These are phyloP conservation scores for Trichaptum fuscoviolaceum DNA, from an alignment of 768 basidiomycete species.

Conservation along the genomic window DNA sequence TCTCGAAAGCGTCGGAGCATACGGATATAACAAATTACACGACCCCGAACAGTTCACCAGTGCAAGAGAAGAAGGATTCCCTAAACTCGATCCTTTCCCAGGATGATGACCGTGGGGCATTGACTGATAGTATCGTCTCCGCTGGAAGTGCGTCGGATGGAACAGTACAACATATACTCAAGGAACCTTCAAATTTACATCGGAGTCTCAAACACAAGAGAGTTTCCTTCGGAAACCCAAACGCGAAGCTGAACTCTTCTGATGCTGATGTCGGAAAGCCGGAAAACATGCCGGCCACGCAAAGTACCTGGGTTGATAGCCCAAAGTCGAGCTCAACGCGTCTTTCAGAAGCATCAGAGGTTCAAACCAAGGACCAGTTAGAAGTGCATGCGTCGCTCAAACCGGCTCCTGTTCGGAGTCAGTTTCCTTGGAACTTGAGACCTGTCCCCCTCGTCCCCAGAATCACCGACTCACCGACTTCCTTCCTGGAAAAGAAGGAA, in stretches of 20 bases:
- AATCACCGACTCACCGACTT: not conserved
- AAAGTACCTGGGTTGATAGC: not conserved
- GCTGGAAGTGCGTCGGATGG: not conserved
- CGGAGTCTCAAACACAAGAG: not conserved
- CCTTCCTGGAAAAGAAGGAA: not conserved
- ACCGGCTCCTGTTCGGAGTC: not conserved
- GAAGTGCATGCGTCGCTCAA: not conserved
- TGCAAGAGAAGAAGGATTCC: not conserved
- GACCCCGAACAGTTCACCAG: not conserved
- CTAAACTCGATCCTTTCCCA: not conserved
- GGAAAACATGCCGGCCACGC: not conserved
- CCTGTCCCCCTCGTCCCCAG: not conserved
- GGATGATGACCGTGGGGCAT: not conserved
- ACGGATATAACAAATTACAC: not conserved
- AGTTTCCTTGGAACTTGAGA: not conserved
- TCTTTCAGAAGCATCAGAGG: not conserved
- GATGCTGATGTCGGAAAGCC: not conserved
- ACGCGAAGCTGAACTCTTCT: not conserved
- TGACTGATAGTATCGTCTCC: not conserved
- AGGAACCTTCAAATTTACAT: not conserved
- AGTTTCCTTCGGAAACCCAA: not conserved
- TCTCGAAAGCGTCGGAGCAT: not conserved
- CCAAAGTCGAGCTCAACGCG: not conserved
- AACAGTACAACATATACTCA: not conserved
- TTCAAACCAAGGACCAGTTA: not conserved